A percentile compares a stretch with the other conserved stretches of the same genome.
phyloP scores from a whole-genome alignment of 192 early-diverging fungal species.

The Backusella luteola region DNA sequence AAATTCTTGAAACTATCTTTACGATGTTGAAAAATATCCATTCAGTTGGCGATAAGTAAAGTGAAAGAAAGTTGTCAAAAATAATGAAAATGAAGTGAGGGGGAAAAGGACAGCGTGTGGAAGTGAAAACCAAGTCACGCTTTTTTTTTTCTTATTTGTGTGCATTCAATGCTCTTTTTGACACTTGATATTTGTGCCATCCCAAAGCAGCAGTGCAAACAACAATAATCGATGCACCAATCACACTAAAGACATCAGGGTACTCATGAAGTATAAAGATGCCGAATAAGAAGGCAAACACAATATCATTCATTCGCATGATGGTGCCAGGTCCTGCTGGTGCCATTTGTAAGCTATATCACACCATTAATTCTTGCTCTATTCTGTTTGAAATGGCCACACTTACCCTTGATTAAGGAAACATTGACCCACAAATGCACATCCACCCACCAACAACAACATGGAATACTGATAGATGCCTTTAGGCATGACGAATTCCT shows the following conservation, averaged over 20 bases:
- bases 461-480: slow-evolving; percentile 47
- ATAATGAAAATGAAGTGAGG: too few species aligned
- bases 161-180: background rate
- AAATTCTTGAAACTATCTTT: background rate
- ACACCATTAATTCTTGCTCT: background rate
- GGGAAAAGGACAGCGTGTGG: background rate
- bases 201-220: slow-evolving; percentile 59
- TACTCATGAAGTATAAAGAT: slow-evolving; percentile 66
- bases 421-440: slow-evolving; percentile 72
- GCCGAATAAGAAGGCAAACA: slow-evolving; percentile 77
- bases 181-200: slow-evolving; percentile 54
- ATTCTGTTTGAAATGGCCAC: background rate
- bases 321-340: slow-evolving; percentile 70
- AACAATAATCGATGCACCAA: slow-evolving; percentile 66
- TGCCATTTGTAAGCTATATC: slow-evolving; percentile 62
- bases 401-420: slow-evolving; percentile 67
- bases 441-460: slow-evolving; percentile 48
- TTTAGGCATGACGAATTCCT: slow-evolving; percentile 39
- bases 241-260: slow-evolving; percentile 50
- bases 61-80: background rate
- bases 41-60: background rate
- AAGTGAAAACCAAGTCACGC: background rate
- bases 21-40: slow-evolving; percentile 6
- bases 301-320: slow-evolving; percentile 81
- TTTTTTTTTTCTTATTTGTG: background rate